Evolutionary conservation across 345 rosid species (phyloP), one percentile per base, ranked within the genome.

Genomic region (Eutrema heterophyllum): DNA sequence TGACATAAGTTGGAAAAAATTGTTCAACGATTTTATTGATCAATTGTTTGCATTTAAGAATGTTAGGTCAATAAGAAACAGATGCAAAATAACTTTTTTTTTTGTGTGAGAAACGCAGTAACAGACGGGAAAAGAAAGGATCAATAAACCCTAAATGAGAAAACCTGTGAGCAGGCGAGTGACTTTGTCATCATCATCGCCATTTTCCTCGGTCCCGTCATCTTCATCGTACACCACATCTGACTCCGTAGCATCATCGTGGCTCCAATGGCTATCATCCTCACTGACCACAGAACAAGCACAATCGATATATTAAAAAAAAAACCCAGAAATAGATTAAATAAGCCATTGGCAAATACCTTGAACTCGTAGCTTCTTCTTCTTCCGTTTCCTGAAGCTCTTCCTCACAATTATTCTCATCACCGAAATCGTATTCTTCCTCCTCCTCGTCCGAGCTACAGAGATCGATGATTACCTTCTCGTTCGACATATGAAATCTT

Each of bases 151-250:
- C 59, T 9, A 71, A 59, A 9, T 10, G 40, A 18, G 0, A 13
- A 68, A 70, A 86, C 88, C 88, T 78, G 72, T 30, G 67, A 88
- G 85, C 59, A 83, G 65, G 54, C 67, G 38, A 48, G 75, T 63
- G 67, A 84, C 85, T 75, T 66, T 73, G 5, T 10, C 52, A 9
- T 46, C 64, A 18, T 55, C 57, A 39, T 38, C 56, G 32, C 26
- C 44, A 18, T 50, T 18, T 5, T 26, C 33, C 7, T 32, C 11
- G 18, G 32, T 41, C 2, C 63, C 76, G 29, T 77, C 81, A 13
- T 55, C 54, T 12, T 67, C 66, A n/a, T 49, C 68, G 12, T 5
- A 9, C 4, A 60, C 73, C 26, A 38, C 9, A 12, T 78, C 81
- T 9, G 77, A 59, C 4, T 53, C 73, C 9, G 24, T 50, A 11